A percentile compares a stretch with the other conserved stretches of the same genome.
Evolutionary conservation across 1,284 basidiomycete genomes (phyloP).

Genomic region (Marasmius oreades): DNA sequence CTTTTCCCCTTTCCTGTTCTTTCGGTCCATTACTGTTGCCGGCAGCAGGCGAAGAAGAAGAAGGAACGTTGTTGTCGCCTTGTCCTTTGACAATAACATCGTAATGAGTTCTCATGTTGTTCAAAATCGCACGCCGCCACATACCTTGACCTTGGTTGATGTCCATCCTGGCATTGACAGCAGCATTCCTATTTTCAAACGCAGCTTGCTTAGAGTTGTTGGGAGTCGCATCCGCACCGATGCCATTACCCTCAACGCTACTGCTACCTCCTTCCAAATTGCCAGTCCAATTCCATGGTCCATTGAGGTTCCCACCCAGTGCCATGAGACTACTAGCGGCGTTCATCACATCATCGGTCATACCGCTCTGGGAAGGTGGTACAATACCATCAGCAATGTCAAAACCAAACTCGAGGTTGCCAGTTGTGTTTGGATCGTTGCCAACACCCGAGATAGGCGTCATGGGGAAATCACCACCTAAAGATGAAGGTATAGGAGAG

Average conservation of each 20-base stretch:
- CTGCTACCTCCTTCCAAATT: not conserved
- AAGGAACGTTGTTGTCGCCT: slow-evolving; percentile 2
- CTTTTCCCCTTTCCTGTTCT: slow-evolving; percentile 24
- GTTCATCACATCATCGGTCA: not conserved
- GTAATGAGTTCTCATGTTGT: slow-evolving; percentile 23
- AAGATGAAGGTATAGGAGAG: slow-evolving; percentile 19
- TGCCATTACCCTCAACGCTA: not conserved
- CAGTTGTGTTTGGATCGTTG: not conserved
- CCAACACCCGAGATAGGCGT: slow-evolving; percentile 13
- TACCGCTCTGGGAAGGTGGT: not conserved
- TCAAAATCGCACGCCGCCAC: slow-evolving; percentile 29
- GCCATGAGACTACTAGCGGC: not conserved
- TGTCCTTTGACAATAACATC: slow-evolving; percentile 14
- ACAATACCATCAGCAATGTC: not conserved
- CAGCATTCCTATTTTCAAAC: not conserved
- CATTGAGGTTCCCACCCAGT: not conserved
- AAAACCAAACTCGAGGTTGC: slow-evolving; percentile 1
- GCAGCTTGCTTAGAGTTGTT: too few species aligned
- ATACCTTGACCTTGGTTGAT: slow-evolving; percentile 31
- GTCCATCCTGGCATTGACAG: not conserved
- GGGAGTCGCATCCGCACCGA: too few species aligned
- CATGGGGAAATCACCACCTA: slow-evolving; percentile 12
- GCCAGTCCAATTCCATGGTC: not conserved
- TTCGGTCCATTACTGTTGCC: too few species aligned
- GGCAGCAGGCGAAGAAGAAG: not conserved